Evolutionary conservation across 2,329 filamentous ascomycete species (phyloP), one percentile per base, ranked within the genome.

Genomic region (Aspergillus pseudonomiae): DNA sequence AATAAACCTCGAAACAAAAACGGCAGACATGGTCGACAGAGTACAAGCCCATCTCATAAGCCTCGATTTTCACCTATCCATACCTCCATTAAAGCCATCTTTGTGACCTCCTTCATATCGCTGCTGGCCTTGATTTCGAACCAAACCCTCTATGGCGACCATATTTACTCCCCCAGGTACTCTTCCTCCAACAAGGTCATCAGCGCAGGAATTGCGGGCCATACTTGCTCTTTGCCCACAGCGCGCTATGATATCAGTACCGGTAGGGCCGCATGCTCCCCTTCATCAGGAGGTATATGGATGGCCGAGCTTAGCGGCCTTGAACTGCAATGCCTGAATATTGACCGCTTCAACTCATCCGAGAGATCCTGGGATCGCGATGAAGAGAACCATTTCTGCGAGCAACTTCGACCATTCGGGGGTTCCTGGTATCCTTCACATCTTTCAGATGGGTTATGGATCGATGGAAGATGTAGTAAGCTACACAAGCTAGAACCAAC

Each of bases 201-300:
- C 16, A n/a, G 30, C 19, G 19, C 10, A 32, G 30, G 7, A n/a
- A 11, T n/a, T 16, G 50, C 50, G 32, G 30, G 28, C 45, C 43
- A 59, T 56, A 43, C 52, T 28, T 63, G 61, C 39, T 41, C 57
- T 7, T 57, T 63, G 12, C 61, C 61, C 24, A 60, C 57, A 48
- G 41, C 57, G 5, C 57, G 61, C 34, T 60, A 60, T 56, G 55
- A 30, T 36, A 28, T 60, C 32, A 7, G 28, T 53, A 63, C 57
- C 7, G 57, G 41, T 12, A 59, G 54, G 24, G 50, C 57, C 10
- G 14, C 52, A 21, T 63, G 61, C 61, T 60, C 57, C 24, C 57
- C 61, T 9, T 32, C 34, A 9, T 56, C 41, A n/a, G 57, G 61
- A 14, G 57, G 61, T 2, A 50, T 57, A 28, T 63, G 61, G 61